These are phyloP conservation scores for Phytophthora boehmeriae DNA, from an alignment of 352 stramenopile genomes.

Conservation along the genomic window DNA sequence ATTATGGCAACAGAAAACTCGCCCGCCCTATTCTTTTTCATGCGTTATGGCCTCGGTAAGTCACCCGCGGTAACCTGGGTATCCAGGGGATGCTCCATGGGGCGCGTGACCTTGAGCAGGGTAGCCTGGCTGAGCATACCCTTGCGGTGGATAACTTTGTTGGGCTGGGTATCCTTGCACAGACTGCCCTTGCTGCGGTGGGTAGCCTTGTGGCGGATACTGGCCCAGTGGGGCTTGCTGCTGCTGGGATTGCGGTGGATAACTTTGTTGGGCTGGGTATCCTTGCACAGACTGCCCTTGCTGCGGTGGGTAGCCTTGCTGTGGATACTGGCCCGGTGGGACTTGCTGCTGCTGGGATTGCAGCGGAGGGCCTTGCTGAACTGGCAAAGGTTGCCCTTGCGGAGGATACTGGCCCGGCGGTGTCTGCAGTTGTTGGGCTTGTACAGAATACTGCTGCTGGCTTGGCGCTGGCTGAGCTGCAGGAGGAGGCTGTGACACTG, in stretches of 20 bases:
- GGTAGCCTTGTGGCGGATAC: slow-evolving; percentile 21
- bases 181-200: neutral
- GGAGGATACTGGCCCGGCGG: slow-evolving; percentile 29
- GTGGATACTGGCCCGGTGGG: slow-evolving; percentile 19
- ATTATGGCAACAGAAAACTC: no score
- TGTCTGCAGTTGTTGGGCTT: slow-evolving; percentile 25
- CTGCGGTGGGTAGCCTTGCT: slow-evolving; percentile 21
- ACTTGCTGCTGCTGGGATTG: slow-evolving; percentile 17
- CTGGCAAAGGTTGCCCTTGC: slow-evolving; percentile 14
- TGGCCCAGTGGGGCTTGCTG: slow-evolving; percentile 2
- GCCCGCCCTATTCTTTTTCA: no score
- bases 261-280: slow-evolving; percentile 17
- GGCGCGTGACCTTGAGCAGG: neutral
- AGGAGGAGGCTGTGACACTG: slow-evolving; percentile 22
- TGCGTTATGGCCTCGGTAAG: no score
- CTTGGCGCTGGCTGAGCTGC: slow-evolving; percentile 14
- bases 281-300: slow-evolving; percentile 24
- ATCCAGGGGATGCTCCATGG: slow-evolving; percentile 27
- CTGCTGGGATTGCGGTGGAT: slow-evolving; percentile 17
- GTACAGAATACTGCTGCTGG: slow-evolving; percentile 17
- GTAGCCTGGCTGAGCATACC: slow-evolving; percentile 9
- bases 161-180: no score
- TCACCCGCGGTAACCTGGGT: slow-evolving; percentile 51
- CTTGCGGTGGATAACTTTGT: slow-evolving; percentile 16
- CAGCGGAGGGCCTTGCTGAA: slow-evolving; percentile 17